Base-by-base conservation (phyloP, 2,329 filamentous ascomycete genomes). In the Zopfia rhizophila region DNA sequence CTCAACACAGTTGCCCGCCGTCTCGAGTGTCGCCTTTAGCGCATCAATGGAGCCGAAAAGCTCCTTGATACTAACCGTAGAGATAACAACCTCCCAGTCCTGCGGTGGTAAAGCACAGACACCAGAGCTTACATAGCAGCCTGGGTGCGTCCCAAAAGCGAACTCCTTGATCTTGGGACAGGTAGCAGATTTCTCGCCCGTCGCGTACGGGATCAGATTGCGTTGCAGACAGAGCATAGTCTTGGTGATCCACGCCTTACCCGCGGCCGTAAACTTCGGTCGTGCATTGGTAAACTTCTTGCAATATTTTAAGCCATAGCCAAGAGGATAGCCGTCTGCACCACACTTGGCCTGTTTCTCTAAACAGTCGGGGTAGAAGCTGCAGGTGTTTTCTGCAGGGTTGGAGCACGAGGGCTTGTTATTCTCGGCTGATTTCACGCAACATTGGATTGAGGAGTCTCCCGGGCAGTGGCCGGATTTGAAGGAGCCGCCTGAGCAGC, bases 191-290 rank as follows among this genome's bases (percentile, higher is more conserved):
- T 51, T 30, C 27, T 42, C 32, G 12, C 52, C 50, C 8, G 39
- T 48, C 19, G 46, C 50, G 28, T 56, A 58, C 3, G 60, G 57
- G 3, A 65, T 55, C 10, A 68, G 38, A 18, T 48, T 45, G 18
- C 48, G 38, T 33, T 68, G 63, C 17, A 68, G 49, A 37, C 64
- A 68, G 21, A 62, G 54, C 56, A 64, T 67, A 8, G 56, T 56
- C 11, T 53, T 50, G 7, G 50, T 56, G 19, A 63, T 50, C 65
- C 65, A 68, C 5, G 35, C 45, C 39, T 63, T 39, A 6, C 65
- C 65, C 13, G 22, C 14, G 12, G 25, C 23, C 12, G 51, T 55
- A 25, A 66, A 50, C 12, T 51, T 23, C n/a, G 31, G 19, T 3
- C 35, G 38, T 5, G 41, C 51, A 7, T 27, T 27, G 4, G 40